A percentile compares a stretch with the other conserved stretches of the same genome.
phyloP scores from a whole-genome alignment of 2,329 filamentous ascomycete species.

The Fusarium sterilihyphosum region DNA sequence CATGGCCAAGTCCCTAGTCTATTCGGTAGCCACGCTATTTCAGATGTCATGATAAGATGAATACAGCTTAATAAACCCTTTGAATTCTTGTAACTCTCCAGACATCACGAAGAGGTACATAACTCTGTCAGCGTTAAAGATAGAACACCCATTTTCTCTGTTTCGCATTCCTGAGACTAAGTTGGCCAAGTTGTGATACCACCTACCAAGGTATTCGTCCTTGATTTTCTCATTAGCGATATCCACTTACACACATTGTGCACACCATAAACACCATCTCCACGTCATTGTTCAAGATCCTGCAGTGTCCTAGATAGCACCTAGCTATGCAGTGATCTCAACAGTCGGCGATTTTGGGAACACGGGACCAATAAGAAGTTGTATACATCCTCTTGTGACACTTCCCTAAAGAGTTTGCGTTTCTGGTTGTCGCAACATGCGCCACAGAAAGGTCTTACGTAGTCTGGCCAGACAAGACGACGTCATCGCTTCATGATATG shows the following conservation, averaged over 20 bases:
- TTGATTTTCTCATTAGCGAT: constrained; percentile 23
- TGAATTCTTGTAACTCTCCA: not conserved
- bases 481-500: constrained; percentile 40
- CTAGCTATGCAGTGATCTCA: constrained; percentile 8
- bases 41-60: not conserved
- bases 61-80: not conserved
- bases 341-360: constrained; percentile 2
- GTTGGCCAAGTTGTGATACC: not conserved
- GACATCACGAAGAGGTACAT: not conserved
- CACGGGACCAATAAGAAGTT: constrained; percentile 17
- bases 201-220: not conserved
- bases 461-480: constrained; percentile 34
- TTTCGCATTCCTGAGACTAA: not conserved
- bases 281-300: constrained; percentile 31
- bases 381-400: constrained; percentile 31
- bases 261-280: constrained; percentile 19
- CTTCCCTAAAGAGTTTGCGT: constrained; percentile 23
- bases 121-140: not conserved
- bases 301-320: constrained; percentile 18
- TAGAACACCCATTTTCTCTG: not conserved
- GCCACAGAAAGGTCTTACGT: constrained; percentile 36
- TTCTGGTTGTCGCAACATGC: constrained; percentile 23
- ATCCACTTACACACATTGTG: constrained; percentile 12
- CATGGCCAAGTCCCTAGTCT: not conserved
- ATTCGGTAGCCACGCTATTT: not conserved